Base-by-base conservation (phyloP, 2,329 filamentous ascomycete genomes). In the Sarocladium strictum region DNA sequence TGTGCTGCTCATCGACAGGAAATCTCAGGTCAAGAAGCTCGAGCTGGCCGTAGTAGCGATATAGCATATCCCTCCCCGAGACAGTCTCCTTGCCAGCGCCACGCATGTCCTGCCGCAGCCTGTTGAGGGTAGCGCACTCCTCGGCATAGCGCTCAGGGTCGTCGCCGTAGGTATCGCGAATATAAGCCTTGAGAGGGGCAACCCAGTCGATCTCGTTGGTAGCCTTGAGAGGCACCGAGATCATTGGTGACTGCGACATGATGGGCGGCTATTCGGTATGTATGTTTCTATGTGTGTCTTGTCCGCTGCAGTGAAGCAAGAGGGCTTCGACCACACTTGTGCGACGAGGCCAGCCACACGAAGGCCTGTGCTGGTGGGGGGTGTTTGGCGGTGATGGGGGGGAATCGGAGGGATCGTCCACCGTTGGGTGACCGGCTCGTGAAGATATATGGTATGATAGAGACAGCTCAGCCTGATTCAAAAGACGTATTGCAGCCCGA, bases 121-220 rank as follows among this genome's bases (percentile, higher is more conserved):
- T 85, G 74, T 97, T 96, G 70, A 99, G 83, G 35, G 91, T 96
- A 40, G 85, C 86, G 76, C 94, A 97, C 79, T 99, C 94, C 71
- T 97, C 91, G 53, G 86, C 83, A 76, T 99, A 99, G 63, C 90
- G 85, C 70, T 99, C 94, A 26, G 94, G 93, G 68, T 97, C 93
- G 72, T 99, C 94, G 69, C 92, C 92, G 69, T 99, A 97, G 23
- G 88, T 95, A 63, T 91, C 82, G 61, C 91, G 84, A 65, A 99
- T 99, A 76, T 97, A 97, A 60, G 80, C 78, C 76, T 97, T 97
- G 62, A 99, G 80, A 49, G 94, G 94, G 49, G 81, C 79, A 60
- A 97, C 81, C 94, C 94, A 99, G 80, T 99, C 94, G 69, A 99
- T 96, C 77, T 99, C 94, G 79, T 92, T 96, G 60, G 94, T 99